These are phyloP conservation scores for Apodospora peruviana DNA, from an alignment of 495 filamentous ascomycete genomes.

Conservation along the genomic window DNA sequence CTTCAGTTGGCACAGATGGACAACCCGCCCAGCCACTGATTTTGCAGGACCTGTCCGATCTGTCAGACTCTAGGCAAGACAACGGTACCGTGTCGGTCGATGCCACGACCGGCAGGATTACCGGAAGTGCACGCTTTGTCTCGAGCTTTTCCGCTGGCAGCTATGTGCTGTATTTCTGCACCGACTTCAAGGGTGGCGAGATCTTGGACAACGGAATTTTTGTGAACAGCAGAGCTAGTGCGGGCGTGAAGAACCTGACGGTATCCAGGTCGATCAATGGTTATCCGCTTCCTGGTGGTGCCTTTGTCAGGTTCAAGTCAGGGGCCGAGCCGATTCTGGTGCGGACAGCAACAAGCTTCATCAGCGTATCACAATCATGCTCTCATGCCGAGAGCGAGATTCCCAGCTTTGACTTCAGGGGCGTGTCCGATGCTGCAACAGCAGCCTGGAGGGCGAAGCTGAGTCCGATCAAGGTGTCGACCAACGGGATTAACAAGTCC, in stretches of 20 bases:
- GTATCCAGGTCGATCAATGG: constrained; percentile 56
- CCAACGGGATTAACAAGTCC: constrained; percentile 47
- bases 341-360: constrained; percentile 66
- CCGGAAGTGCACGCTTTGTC: constrained; percentile 58
- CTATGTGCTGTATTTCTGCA: constrained; percentile 59
- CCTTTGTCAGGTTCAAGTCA: constrained; percentile 43
- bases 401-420: constrained; percentile 59
- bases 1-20: constrained; percentile 26
- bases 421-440: constrained; percentile 45
- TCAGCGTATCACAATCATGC: constrained; percentile 61
- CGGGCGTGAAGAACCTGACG: constrained; percentile 46
- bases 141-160: constrained; percentile 65
- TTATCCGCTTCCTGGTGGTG: constrained; percentile 62
- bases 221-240: constrained; percentile 51
- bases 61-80: constrained; percentile 55
- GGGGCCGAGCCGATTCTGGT: constrained; percentile 47
- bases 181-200: constrained; percentile 61
- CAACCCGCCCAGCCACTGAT: constrained; percentile 53
- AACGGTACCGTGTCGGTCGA: constrained; percentile 56
- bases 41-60: constrained; percentile 60
- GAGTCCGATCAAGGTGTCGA: constrained; percentile 50
- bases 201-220: constrained; percentile 63
- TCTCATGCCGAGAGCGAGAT: constrained; percentile 63
- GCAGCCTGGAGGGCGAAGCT: constrained; percentile 60
- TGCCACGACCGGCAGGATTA: constrained; percentile 52